phyloP scores from a whole-genome alignment of 805 yeast genomes.

The Candida railenensis region DNA sequence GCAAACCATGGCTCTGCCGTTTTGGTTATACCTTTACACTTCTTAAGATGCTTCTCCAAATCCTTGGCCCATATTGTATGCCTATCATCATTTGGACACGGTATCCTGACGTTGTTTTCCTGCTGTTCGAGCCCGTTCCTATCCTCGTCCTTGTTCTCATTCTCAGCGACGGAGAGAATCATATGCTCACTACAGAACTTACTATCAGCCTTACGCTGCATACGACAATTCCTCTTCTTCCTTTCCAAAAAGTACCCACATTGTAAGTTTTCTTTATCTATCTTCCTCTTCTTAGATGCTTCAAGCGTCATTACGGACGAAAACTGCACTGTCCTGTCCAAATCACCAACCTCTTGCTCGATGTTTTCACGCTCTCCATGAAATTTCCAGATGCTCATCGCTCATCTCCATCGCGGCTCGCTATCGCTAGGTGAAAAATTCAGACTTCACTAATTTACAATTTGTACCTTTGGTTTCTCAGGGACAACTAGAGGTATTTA shows the following conservation, averaged over 20 bases:
- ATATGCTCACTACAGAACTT: slow-evolving; percentile 66
- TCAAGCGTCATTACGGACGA: slow-evolving; percentile 4
- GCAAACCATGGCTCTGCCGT: slow-evolving; percentile 50
- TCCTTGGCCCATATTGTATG: slow-evolving; percentile 71
- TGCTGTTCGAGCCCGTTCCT: slow-evolving; percentile 8
- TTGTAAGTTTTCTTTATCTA: slow-evolving; percentile 13
- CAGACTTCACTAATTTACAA: too few relatives aligned
- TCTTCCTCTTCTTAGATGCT: slow-evolving; percentile 1
- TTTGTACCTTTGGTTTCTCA: too few relatives aligned
- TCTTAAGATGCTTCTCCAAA: slow-evolving; percentile 53
- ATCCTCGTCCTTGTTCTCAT: neutral
- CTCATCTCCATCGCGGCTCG: neutral
- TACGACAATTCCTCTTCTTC: slow-evolving; percentile 58
- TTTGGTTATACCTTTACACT: slow-evolving; percentile 52
- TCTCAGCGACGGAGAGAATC: slow-evolving; percentile 16
- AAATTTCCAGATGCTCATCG: slow-evolving; percentile 1
- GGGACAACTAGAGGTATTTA: too few relatives aligned
- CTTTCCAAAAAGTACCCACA: slow-evolving; percentile 50
- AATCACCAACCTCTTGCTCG: neutral
- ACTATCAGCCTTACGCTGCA: slow-evolving; percentile 52
- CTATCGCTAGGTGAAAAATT: too few relatives aligned
- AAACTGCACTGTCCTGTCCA: too few relatives aligned
- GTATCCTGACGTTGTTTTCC: slow-evolving; percentile 45
- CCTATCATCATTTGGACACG: slow-evolving; percentile 74
- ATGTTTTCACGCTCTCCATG: slow-evolving; percentile 1